These are phyloP conservation scores for Nephelium lappaceum DNA, from an alignment of 345 rosid species.

Conservation along the genomic window DNA sequence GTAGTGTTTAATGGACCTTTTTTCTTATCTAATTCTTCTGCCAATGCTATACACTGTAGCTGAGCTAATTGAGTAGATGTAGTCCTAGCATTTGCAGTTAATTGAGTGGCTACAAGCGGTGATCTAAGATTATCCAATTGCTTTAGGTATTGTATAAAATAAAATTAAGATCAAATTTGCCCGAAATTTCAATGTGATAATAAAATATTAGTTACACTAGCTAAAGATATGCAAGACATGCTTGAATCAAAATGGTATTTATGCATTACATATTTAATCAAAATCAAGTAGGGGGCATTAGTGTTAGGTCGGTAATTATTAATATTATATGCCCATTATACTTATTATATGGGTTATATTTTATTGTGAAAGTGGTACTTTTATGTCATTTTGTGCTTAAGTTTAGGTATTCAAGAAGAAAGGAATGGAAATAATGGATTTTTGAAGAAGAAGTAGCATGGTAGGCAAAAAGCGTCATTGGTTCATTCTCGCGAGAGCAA, in stretches of 20 bases:
- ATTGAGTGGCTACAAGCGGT: slow-evolving; percentile 62
- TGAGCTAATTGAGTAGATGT: slow-evolving; percentile 78
- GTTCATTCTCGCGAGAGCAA: no score
- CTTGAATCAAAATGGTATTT: background rate
- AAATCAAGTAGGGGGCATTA: background rate
- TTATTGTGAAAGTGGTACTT: no score
- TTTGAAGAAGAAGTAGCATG: no score
- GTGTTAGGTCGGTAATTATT: no score
- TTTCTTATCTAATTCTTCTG: slow-evolving; percentile 66
- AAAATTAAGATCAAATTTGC: slow-evolving; percentile 19
- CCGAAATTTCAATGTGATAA: background rate
- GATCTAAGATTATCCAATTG: slow-evolving; percentile 65
- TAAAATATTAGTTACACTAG: background rate
- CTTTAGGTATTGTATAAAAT: slow-evolving; percentile 54
- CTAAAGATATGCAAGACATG: background rate
- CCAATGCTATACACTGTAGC: slow-evolving; percentile 58
- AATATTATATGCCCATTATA: no score
- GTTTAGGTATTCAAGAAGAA: no score
- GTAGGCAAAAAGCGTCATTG: no score
- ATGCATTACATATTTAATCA: background rate
- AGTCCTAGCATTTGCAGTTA: slow-evolving; percentile 76
- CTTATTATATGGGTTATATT: no score
- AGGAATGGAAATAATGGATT: no score
- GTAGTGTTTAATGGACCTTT: slow-evolving; percentile 42
- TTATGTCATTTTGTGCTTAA: no score